Evolutionary conservation across 2,329 filamentous ascomycete genomes (phyloP), one percentile per base, ranked within the genome.

Genomic region (Penicillium brasilianum): DNA sequence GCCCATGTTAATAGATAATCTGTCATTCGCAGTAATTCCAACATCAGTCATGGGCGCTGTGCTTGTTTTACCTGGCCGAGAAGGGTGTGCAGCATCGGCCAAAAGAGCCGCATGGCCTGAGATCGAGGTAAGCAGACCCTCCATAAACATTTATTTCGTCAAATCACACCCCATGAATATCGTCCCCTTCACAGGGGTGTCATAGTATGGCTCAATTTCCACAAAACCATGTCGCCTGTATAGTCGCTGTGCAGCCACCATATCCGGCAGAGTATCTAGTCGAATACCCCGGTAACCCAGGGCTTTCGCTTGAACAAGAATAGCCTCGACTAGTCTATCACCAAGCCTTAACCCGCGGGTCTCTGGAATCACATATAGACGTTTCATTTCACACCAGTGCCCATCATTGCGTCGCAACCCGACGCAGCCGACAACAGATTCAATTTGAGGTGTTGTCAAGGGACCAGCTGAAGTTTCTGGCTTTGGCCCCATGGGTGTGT

Each of bases 31-130:
- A n/a, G n/a, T n/a, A n/a, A n/a, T n/a, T n/a, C n/a, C n/a, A 9
- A 34, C 4, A 20, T 32, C 9, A 49, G 28, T 18, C 25, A 25
- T 44, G 6, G 4, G 11, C 4, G 14, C 7, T 44, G 11, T 16
- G 11, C 4, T 18, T 8, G 10, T 44, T 13, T 44, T 44, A 44
- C 20, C 18, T 10, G n/a, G 37, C 14, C 18, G 16, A 41, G 18
- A 41, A 6, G 37, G 37, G 37, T 20, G 37, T 0, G 87, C 88
- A 0, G 88, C 86, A 69, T 90, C 88, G 0, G 88, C 88, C 0
- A 90, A 73, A 0, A 90, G 71, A 0, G 82, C 86, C 10, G 88
- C 72, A 10, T 77, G 80, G 0, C 76, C 82, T 2, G 81, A 80
- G 0, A 79, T 77, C 84, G 86, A 90, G 0, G 75, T 79, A 0